These are phyloP conservation scores for Mucor indicus DNA, from an alignment of 371 early-diverging fungal species.

Conservation along the genomic window DNA sequence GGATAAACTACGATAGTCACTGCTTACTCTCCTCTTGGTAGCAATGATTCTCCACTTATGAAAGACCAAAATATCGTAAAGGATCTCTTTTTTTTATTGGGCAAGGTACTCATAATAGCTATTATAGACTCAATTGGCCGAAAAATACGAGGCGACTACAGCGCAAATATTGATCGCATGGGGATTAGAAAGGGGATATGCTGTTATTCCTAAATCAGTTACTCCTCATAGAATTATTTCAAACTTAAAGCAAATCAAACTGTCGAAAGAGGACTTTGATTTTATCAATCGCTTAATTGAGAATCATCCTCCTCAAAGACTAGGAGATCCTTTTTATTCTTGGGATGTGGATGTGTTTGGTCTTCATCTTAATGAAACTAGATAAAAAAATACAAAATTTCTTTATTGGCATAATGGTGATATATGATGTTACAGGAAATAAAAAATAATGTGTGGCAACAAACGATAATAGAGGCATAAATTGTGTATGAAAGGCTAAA, in stretches of 20 bases:
- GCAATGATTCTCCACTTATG: slow-evolving; percentile 41
- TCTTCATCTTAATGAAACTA: no score
- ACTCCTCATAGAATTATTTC: slow-evolving; percentile 47
- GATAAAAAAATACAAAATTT: no score
- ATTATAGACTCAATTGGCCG: slow-evolving; percentile 54
- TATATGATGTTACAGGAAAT: no score
- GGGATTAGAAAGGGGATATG: slow-evolving; percentile 66
- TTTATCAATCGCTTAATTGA: slow-evolving; percentile 2
- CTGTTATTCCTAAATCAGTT: slow-evolving; percentile 65
- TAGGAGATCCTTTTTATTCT: slow-evolving; percentile 23
- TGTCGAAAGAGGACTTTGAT: slow-evolving; percentile 32
- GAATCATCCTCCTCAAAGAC: slow-evolving; percentile 16
- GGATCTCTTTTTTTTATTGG: no score
- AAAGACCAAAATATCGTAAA: slow-evolving; percentile 33
- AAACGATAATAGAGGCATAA: no score
- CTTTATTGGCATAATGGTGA: no score
- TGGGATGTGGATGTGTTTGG: slow-evolving; percentile 42
- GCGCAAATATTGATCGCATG: slow-evolving; percentile 79
- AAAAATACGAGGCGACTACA: slow-evolving; percentile 60
- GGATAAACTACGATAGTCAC: slow-evolving; percentile 60
- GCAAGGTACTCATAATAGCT: not conserved
- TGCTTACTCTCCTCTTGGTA: slow-evolving; percentile 86
- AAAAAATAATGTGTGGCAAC: no score
- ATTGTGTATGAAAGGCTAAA: no score
- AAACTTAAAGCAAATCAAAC: slow-evolving; percentile 51